phyloP scores from a whole-genome alignment of 345 rosid genomes.

The Passiflora organensis region DNA sequence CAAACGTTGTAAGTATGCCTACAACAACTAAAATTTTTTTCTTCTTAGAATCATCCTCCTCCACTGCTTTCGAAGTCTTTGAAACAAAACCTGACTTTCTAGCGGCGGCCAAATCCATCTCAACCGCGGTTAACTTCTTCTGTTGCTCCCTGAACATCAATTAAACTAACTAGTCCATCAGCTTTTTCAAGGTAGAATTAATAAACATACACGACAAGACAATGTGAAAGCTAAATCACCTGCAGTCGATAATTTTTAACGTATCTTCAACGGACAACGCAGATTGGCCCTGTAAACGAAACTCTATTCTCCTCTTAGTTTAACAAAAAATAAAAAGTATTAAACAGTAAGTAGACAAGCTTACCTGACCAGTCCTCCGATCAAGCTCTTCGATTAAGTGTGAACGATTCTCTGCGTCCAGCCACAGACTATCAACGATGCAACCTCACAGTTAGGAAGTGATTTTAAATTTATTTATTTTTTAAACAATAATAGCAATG shows the following conservation, averaged over 20 bases:
- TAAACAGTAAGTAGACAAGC: conserved; percentile 1
- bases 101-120: conserved; percentile 63
- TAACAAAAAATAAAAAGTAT: not conserved
- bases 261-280: conserved; percentile 87
- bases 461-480: not conserved
- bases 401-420: conserved; percentile 78
- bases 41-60: conserved; percentile 40
- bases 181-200: not conserved
- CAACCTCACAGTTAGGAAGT: not conserved
- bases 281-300: conserved; percentile 59
- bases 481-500: too few species aligned
- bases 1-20: conserved; percentile 70
- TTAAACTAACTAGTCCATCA: not conserved
- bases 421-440: conserved; percentile 60
- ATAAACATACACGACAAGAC: not conserved
- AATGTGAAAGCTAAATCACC: too few species aligned
- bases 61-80: conserved; percentile 26
- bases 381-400: conserved; percentile 69
- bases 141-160: conserved; percentile 67
- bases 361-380: conserved; percentile 66
- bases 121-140: conserved; percentile 64
- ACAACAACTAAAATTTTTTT: conserved; percentile 63
- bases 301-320: not conserved
- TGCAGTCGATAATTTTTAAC: conserved; percentile 80
- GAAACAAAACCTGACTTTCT: conserved; percentile 58